Base-by-base conservation (phyloP, 306 rosid species). In the Carpinus viminea region DNA sequence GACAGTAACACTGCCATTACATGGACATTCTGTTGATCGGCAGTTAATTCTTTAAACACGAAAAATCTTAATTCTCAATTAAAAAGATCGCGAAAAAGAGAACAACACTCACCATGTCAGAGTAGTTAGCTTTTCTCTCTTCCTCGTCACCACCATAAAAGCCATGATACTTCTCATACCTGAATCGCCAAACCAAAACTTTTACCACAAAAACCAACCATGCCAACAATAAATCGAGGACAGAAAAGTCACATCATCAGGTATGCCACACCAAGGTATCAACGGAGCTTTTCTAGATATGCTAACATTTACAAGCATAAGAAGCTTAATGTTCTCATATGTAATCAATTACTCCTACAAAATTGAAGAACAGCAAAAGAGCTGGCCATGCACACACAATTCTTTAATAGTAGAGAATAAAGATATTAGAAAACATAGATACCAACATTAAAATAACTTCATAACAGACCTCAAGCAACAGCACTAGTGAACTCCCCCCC, bases 91-190 rank as follows among this genome's bases (percentile, higher is more conserved):
- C 66, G 21, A 68, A 71, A 62, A 75, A 69, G 16, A 59, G 65
- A 79, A 78, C 68, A 70, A 76, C 73, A 56, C 88, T 88, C 89
- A 94, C 98, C 98, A 94, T 94, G 85, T 94, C 97, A 57, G 83
- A 82, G 73, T 91, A 94, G 83, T 92, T 88, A 61, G 98, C 85
- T 82, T 92, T 91, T 74, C 98, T 92, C 8, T 87, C 97, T 78
- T 89, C 93, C 82, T 92, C 91, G 72, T 85, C 85, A 36, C 97
- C 98, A 78, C 98, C 98, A 75, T 92, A 80, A 78, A 43, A 87
- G 76, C 78, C 97, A 81, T 95, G 98, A 74, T 95, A 95, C 82
- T 95, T 95, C 90, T 95, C 98, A 72, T 95, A 95, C 93, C 98
- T 95, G 88, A 78, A 72, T 66, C 85, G 88, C 74, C 52, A 68